Base-by-base conservation (phyloP, 306 rosid genomes). In the Nissolia schottii region DNA sequence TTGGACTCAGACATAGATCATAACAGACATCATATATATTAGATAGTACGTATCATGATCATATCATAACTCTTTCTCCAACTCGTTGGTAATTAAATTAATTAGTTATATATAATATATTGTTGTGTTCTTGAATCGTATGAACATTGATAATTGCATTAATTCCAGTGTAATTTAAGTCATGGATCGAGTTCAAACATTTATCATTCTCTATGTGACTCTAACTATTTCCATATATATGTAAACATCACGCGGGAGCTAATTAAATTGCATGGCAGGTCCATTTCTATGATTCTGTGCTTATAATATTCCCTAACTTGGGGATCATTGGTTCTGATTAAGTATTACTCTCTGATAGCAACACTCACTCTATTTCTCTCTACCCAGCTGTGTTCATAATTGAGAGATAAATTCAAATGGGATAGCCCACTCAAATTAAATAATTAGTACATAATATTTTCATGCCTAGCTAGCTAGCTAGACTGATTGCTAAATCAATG, bases 301-400 rank as follows among this genome's bases (percentile, higher is more conserved):
- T 28, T 29, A 63, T 37, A 74, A 59, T 20, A n/a, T n/a, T n/a
- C 49, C 80, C 45, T 79, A 65, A 45, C 89, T 78, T 80, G 24
- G 27, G 58, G 73, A 65, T 76, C 79, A 87, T 63, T 79, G 70
- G 37, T 68, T 77, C 79, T 81, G n/a, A n/a, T n/a, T n/a, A 20
- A 35, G 16, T 53, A 28, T 64, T 43, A 46, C 2, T 57, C 49
- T 37, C 16, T 48, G 73, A 68, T 40, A 60, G 72, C 67, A 60
- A 68, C 73, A 18, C 23, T 79, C 13, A n/a, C n/a, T n/a, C n/a
- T n/a, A n/a, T n/a, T n/a, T 49, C 57, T n/a, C 6, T 72, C 27
- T 25, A 23, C 29, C 34, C 61, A 20, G 53, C 69, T 67, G 15
- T 80, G 62, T 69, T 80, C 61, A 19, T 25, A 23, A 46, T 20